Evolutionary conservation across 345 rosid species (phyloP), one percentile per base, ranked within the genome.

Genomic region (Citrus australasica): DNA sequence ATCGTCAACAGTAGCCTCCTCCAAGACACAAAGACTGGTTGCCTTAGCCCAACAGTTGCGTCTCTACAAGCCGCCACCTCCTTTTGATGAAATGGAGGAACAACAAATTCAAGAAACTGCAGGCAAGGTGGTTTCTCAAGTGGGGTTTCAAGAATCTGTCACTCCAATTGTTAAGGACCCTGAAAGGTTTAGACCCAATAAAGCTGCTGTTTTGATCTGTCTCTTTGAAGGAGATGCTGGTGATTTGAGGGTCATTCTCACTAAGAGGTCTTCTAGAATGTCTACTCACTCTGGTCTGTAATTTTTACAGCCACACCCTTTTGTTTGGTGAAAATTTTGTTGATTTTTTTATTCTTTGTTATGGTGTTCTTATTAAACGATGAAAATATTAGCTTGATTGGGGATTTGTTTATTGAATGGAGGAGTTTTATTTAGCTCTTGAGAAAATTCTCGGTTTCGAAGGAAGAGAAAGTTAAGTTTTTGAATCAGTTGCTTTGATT

Each of bases 121-220:
- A 0, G 91, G 94, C 61, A 95, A 95, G 75, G 90, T 93, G 13
- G 90, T 92, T 71, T 85, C 95, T 37, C 97, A 90, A 74, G 87
- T 92, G 86, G 99, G 98, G 7, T 93, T 92, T 84, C 92, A 89
- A 64, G 97, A 91, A 86, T 93, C 95, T 32, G 89, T 85, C 19
- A 71, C 93, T 77, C 87, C 90, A 58, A 58, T 85, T 67, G 77
- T 75, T 2, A 66, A 74, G 73, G 84, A 88, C 70, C 87, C 87
- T 2, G 90, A 79, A 78, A 83, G 86, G 53, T 95, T 90, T 71
- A 85, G 84, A 62, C 94, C 99, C 73, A 93, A 92, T 71, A 89
- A 89, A 87, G 99, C 95, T 11, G 98, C 98, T 73, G 98, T 96
- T 8, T 82, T 93, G 91, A 83, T 96, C 79, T 96, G 98, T 80